Evolutionary conservation across 192 early-diverging fungal genomes (phyloP).

Genomic region (Dissophora ornata): DNA sequence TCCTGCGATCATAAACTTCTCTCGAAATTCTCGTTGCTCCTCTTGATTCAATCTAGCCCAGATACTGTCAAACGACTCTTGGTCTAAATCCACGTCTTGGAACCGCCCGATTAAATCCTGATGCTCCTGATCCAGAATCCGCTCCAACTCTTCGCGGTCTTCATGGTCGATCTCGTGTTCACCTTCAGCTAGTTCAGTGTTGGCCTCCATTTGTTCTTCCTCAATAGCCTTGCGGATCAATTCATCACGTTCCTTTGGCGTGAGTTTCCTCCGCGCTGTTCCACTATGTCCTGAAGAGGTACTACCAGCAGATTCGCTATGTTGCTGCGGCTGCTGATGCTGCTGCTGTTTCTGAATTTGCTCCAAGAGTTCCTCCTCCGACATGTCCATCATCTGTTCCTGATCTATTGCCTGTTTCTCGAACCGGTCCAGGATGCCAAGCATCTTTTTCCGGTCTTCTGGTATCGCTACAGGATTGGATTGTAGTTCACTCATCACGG

Average conservation of each 20-base stretch:
- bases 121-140: conserved; percentile 21
- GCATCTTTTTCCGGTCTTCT: conserved; percentile 61
- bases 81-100: conserved; percentile 57
- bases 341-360: conserved; percentile 7
- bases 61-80: conserved; percentile 57
- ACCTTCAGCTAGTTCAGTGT: neutral
- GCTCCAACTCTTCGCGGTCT: conserved; percentile 17
- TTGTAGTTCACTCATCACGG: conserved; percentile 65
- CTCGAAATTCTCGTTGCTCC: conserved; percentile 64
- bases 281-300: too few relatives aligned
- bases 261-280: conserved; percentile 19
- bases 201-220: conserved; percentile 15
- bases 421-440: conserved; percentile 61
- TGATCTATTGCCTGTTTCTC: conserved; percentile 53
- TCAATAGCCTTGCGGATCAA: conserved; percentile 40
- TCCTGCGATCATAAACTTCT: conserved; percentile 39
- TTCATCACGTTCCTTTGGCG: conserved; percentile 30
- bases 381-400: conserved; percentile 26
- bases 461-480: conserved; percentile 44
- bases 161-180: conserved; percentile 7
- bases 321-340: neutral
- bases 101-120: conserved; percentile 60
- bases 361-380: conserved; percentile 42
- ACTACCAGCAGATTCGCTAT: too few relatives aligned
- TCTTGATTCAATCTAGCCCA: conserved; percentile 58